A percentile compares a stretch with the other conserved stretches of the same genome.
These are phyloP conservation scores for Calonectria hongkongensis DNA, from an alignment of 2,329 filamentous ascomycete genomes.

Conservation along the genomic window DNA sequence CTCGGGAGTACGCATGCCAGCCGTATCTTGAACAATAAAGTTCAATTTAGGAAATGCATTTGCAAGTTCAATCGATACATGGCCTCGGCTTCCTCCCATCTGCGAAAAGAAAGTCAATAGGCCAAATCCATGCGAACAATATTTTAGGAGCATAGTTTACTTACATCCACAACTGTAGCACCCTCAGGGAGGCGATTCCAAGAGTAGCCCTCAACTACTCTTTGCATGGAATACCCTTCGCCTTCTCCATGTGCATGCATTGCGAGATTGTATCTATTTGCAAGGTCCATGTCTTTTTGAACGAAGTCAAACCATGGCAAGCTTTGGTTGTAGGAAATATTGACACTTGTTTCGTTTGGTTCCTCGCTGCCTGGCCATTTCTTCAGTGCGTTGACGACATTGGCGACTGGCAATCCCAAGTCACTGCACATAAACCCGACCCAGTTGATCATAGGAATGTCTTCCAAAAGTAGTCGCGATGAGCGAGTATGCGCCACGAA, in stretches of 20 bases:
- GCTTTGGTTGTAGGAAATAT: conserved; percentile 52
- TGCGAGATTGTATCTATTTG: conserved; percentile 57
- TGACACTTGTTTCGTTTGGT: conserved; percentile 59
- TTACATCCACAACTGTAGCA: conserved; percentile 19
- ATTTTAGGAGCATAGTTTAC: background rate
- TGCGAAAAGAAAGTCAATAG: background rate
- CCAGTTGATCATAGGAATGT: conserved; percentile 57
- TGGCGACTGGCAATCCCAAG: conserved; percentile 55
- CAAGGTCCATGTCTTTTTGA: conserved; percentile 51
- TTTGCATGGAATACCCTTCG: conserved; percentile 44
- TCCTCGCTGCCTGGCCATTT: conserved; percentile 62
- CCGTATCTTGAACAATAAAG: conserved; percentile 71
- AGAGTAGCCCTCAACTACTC: conserved; percentile 6
- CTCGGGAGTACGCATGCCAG: conserved; percentile 56
- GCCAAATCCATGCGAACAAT: background rate
- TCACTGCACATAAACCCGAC: conserved; percentile 57
- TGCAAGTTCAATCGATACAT: conserved; percentile 51
- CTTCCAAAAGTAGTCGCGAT: conserved; percentile 57
- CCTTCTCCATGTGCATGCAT: conserved; percentile 55
- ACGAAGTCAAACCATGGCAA: conserved; percentile 55
- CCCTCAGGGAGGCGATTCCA: background rate
- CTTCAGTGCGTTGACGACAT: conserved; percentile 58
- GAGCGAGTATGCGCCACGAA: conserved; percentile 63
- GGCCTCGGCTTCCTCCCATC: conserved; percentile 53
- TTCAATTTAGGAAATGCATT: conserved; percentile 49